phyloP scores from a whole-genome alignment of 257 asterid genomes.

The Scutellaria minor region DNA sequence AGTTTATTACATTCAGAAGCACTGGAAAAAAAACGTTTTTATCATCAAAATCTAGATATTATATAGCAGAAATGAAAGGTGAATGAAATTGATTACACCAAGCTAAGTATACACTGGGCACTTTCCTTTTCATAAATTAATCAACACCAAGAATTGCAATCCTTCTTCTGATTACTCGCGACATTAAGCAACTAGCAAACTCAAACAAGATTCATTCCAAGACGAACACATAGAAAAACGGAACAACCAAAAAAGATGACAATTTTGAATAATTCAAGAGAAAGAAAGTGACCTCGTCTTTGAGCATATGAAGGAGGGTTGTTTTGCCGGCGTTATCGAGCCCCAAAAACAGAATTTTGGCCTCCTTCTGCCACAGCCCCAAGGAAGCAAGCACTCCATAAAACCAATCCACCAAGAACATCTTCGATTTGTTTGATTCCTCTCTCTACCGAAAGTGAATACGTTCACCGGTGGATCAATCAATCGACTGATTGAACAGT shows the following conservation, averaged over 20 bases:
- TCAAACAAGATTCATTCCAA: slow-evolving; percentile 12
- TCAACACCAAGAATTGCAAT: background rate
- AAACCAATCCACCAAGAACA: slow-evolving; percentile 89
- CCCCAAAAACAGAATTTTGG: slow-evolving; percentile 80
- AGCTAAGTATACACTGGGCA: background rate
- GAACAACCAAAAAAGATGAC: background rate
- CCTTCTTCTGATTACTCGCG: background rate
- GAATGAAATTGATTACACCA: background rate
- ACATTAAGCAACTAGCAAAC: background rate
- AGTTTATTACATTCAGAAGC: background rate
- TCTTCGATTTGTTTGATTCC: slow-evolving; percentile 20
- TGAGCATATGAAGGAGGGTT: slow-evolving; percentile 85
- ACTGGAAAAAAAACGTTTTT: background rate
- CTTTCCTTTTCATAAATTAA: background rate
- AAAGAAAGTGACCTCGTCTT: slow-evolving; percentile 64
- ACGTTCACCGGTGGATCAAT: background rate
- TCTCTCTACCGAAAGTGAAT: background rate
- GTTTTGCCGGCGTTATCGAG: slow-evolving; percentile 93
- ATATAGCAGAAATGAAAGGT: background rate
- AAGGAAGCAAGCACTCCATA: slow-evolving; percentile 82
- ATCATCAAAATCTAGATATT: background rate
- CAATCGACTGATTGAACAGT: slow-evolving; percentile 24
- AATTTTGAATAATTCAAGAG: background rate
- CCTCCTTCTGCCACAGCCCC: slow-evolving; percentile 91
- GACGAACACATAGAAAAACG: background rate